Percentiles rank a stretch among this genome's conserved stretches.
These are phyloP conservation scores for Coniferiporia sulphurascens DNA, from an alignment of 1,284 basidiomycete species.

Conservation along the genomic window DNA sequence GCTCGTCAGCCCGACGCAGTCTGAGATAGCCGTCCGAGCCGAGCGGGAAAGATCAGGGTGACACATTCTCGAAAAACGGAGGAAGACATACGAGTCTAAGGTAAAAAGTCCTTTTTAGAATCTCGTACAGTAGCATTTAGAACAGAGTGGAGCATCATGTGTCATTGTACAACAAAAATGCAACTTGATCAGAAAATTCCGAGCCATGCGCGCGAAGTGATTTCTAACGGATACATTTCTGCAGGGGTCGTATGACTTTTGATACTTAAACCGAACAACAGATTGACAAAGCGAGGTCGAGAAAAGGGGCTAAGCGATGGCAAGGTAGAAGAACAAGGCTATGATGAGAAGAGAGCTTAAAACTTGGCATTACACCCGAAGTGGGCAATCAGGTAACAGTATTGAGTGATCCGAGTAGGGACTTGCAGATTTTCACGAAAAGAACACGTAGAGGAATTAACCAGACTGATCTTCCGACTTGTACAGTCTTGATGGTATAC, in stretches of 20 bases:
- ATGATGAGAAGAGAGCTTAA: not conserved
- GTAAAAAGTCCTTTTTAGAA: not conserved
- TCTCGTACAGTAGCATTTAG: too few relatives aligned
- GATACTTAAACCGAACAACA: too few relatives aligned
- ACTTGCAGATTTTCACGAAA: not conserved
- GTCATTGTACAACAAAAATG: too few relatives aligned
- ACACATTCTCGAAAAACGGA: not conserved
- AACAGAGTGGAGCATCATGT: too few relatives aligned
- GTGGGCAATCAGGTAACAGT: not conserved
- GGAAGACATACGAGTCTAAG: not conserved
- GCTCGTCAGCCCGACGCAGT: constrained; percentile 22
- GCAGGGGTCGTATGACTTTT: too few relatives aligned
- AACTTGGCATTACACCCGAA: not conserved
- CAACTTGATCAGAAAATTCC: too few relatives aligned
- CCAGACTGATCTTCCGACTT: not conserved
- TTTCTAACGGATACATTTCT: too few relatives aligned
- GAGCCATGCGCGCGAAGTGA: too few relatives aligned
- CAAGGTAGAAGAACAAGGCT: not conserved
- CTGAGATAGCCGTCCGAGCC: constrained; percentile 18
- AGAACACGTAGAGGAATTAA: not conserved
- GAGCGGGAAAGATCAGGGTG: not conserved
- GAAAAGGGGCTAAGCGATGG: not conserved
- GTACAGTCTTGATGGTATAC: constrained; percentile 4
- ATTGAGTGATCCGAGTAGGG: not conserved
- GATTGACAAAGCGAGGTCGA: not conserved